phyloP scores from a whole-genome alignment of 2,329 filamentous ascomycete genomes.

The Microdochium bolleyi region DNA sequence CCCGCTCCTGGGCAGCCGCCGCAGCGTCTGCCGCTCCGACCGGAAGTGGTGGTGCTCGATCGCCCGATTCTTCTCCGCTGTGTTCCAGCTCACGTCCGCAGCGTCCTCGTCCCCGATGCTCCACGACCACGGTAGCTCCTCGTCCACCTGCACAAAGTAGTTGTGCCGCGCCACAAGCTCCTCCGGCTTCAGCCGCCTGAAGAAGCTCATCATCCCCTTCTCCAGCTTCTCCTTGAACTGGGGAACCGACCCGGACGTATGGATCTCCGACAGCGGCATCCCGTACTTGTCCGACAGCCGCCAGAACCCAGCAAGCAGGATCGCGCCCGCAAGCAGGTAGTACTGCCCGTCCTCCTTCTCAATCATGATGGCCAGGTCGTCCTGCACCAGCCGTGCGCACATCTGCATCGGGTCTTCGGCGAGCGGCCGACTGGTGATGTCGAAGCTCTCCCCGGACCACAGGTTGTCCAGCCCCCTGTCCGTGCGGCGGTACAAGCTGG shows the following conservation, averaged over 20 bases:
- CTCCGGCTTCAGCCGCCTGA: conserved; percentile 61
- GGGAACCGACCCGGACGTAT: conserved; percentile 64
- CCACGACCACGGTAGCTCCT: conserved; percentile 64
- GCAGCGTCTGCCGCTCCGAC: conserved; percentile 64
- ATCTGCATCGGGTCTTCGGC: conserved; percentile 73
- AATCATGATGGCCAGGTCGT: conserved; percentile 80
- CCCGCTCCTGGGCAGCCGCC: conserved; percentile 50
- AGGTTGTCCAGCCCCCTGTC: conserved; percentile 60
- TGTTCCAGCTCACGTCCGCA: conserved; percentile 60
- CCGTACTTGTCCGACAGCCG: conserved; percentile 72
- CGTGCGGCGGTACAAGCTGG: conserved; percentile 58
- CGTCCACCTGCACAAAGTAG: conserved; percentile 85
- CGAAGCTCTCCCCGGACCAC: conserved; percentile 63
- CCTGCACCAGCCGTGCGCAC: conserved; percentile 65
- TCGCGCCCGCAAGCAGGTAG: conserved; percentile 68
- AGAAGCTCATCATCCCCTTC: conserved; percentile 46
- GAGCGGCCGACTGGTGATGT: conserved; percentile 56
- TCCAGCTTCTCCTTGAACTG: conserved; percentile 24
- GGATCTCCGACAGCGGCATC: conserved; percentile 72
- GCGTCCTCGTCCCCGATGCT: conserved; percentile 70
- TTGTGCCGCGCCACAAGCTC: conserved; percentile 62
- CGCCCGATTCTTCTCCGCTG: conserved; percentile 65
- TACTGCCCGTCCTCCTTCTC: conserved; percentile 70
- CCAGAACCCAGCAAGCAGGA: conserved; percentile 79
- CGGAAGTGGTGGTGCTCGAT: conserved; percentile 71